Conservation (phyloP, 768 basidiomycete genomes). For the Pulveroboletus ravenelii region DNA sequence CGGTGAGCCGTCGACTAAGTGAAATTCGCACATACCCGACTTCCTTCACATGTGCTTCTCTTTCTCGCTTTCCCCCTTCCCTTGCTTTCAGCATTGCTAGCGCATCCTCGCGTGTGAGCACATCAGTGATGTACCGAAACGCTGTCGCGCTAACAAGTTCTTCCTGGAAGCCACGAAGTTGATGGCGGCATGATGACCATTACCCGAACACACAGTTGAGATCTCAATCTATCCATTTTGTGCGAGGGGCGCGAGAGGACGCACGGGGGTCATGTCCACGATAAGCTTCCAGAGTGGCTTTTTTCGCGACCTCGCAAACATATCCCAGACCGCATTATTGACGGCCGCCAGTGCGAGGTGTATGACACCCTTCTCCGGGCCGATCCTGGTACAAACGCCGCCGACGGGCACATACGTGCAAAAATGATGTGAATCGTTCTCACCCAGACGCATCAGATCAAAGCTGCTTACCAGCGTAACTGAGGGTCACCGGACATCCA, state of each 20-base stretch:
- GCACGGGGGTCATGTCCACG: conserved; percentile 77
- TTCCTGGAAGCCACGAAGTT: conserved; percentile 41
- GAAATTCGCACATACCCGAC: conserved; percentile 43
- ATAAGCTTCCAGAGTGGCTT: conserved; percentile 93
- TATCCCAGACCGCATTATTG: conserved; percentile 89
- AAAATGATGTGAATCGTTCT: background rate
- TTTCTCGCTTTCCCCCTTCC: conserved; percentile 67
- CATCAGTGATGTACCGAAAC: conserved; percentile 91
- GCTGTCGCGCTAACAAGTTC: conserved; percentile 69
- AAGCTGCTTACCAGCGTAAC: conserved; percentile 64
- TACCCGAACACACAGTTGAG: background rate
- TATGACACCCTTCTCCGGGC: conserved; percentile 90
- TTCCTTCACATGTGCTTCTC: conserved; percentile 68
- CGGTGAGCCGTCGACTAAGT: background rate
- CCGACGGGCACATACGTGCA: background rate
- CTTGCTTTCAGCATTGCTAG: conserved; percentile 71
- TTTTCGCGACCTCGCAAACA: conserved; percentile 69
- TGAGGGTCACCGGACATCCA: conserved; percentile 82
- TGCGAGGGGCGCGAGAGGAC: conserved; percentile 16
- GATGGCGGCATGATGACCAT: background rate
- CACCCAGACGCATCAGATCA: background rate
- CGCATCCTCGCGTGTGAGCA: conserved; percentile 85
- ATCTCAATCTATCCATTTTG: background rate
- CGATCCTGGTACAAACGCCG: conserved; percentile 50
- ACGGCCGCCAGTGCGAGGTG: conserved; percentile 85